Conservation (phyloP, 176 grass and related monocot species). For the Triticum timopheevii region DNA sequence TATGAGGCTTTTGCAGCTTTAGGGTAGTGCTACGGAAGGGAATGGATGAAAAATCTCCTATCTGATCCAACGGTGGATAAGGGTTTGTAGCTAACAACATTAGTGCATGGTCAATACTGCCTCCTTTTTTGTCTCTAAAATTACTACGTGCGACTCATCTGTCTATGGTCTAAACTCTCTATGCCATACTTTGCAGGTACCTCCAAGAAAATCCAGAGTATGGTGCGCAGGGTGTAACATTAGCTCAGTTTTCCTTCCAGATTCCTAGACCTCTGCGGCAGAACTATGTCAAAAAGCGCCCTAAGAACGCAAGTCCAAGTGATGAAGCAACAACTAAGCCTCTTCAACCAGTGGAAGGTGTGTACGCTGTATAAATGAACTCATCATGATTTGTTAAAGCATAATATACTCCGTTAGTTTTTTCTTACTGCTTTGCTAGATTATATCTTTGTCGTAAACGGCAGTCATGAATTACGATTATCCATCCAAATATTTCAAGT, state of each 20-base stretch:
- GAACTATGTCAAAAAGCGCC: slow-evolving; percentile 68
- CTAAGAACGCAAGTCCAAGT: slow-evolving; percentile 36
- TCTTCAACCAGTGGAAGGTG: slow-evolving; percentile 56
- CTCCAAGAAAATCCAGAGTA: slow-evolving; percentile 60
- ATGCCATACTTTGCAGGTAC: slow-evolving; percentile 50
- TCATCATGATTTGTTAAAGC: not conserved
- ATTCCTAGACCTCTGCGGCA: slow-evolving; percentile 73
- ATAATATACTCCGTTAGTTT: not conserved
- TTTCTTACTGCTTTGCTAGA: not conserved
- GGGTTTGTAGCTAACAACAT: not conserved
- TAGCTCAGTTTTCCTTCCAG: slow-evolving; percentile 76
- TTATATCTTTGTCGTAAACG: not conserved
- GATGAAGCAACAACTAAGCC: slow-evolving; percentile 38
- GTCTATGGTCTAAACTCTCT: slow-evolving; percentile 6
- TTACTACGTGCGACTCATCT: slow-evolving; percentile 18
- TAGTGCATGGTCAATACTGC: not conserved
- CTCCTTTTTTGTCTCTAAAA: not conserved
- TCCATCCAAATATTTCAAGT: not conserved
- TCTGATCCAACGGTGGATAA: not conserved
- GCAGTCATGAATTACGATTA: slow-evolving; percentile 4
- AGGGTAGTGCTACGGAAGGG: not conserved
- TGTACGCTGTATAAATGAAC: slow-evolving; percentile 10
- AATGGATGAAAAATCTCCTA: not conserved
- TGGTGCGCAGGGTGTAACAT: slow-evolving; percentile 51
- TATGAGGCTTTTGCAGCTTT: not conserved